Evolutionary conservation across 1,284 basidiomycete genomes (phyloP), one percentile per base, ranked within the genome.

Genomic region (Porodaedalea pini): DNA sequence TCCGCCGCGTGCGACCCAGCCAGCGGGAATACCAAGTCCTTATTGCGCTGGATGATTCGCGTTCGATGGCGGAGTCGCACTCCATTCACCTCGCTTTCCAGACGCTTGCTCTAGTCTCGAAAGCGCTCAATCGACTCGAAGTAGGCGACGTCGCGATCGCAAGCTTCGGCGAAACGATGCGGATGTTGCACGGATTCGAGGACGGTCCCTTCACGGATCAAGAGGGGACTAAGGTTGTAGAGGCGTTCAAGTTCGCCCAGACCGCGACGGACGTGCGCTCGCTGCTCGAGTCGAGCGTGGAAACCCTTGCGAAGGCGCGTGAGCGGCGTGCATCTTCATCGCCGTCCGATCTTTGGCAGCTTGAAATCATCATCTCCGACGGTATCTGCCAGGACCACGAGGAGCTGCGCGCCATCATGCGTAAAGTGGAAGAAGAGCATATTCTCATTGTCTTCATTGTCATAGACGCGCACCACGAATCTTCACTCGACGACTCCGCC

Each of bases 381-480:
- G 97, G 97, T 31, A 92, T 98, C 63, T 98, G 95, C 70, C 94
- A 98, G 71, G 93, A 98, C 69, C 95, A 98, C 70, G 91, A 94
- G 47, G 78, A 80, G 63, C 77, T 99, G 49, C 83, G 89, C 34
- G 86, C 87, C 2, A 74, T 94, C 34, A 75, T 99, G 32, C 82
- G 97, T 40, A 85, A 84, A 64, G 97, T 96, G 1, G 84, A 90
- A 62, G 94, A 94, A 67, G 91, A 96, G 70, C 82, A 90, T 19
- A 88, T 99, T 64, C 90, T 99, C 89, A 82, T 99, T 55, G 96
- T 99, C 53, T 99, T 99, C 78, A 85, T 99, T 69, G 84, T 99
- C 62, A 79, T 99, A 59, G 97, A 99, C 71, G 94, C 94, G 7
- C 79, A 97, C 44, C 83, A 88, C 66, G 71, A 73, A 21, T 66